Evolutionary conservation across 441 rosid species (phyloP).

Genomic region (Jatropha podagrica): DNA sequence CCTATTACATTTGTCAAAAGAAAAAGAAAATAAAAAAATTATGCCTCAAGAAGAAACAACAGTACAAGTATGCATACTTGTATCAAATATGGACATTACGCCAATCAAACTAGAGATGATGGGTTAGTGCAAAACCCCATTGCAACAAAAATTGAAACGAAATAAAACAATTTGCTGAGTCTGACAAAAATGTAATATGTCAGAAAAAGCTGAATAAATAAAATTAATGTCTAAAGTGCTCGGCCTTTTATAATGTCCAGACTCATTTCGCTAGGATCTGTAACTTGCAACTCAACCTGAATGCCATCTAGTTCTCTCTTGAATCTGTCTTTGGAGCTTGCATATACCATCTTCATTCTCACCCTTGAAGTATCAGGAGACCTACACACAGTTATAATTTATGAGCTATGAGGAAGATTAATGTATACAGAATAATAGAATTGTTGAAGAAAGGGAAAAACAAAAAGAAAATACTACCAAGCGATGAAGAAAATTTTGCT

Average conservation of each 20-base stretch:
- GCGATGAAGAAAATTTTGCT: conserved; percentile 81
- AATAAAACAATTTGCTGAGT: background rate
- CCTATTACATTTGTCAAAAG: too few relatives aligned
- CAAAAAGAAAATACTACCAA: conserved; percentile 34
- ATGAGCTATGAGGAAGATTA: too few relatives aligned
- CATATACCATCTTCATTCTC: conserved; percentile 75
- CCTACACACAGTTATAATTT: conserved; percentile 27
- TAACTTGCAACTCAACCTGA: conserved; percentile 81
- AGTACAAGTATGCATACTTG: background rate
- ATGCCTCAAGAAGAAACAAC: background rate
- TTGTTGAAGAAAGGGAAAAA: too few relatives aligned
- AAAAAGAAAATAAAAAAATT: too few relatives aligned
- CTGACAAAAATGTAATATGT: background rate
- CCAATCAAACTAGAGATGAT: conserved; percentile 2
- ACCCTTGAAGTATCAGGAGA: conserved; percentile 66
- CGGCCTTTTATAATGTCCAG: conserved; percentile 61
- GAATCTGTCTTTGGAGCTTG: conserved; percentile 80
- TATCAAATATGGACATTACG: background rate
- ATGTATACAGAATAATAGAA: too few relatives aligned
- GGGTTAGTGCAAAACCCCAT: conserved; percentile 8
- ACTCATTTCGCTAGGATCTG: conserved; percentile 79
- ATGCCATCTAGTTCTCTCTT: conserved; percentile 79
- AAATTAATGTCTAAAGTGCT: conserved; percentile 31
- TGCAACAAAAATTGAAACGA: background rate
- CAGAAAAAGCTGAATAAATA: background rate